phyloP scores from a whole-genome alignment of 108 stramenopile species.

The Skeletonema costatum region DNA sequence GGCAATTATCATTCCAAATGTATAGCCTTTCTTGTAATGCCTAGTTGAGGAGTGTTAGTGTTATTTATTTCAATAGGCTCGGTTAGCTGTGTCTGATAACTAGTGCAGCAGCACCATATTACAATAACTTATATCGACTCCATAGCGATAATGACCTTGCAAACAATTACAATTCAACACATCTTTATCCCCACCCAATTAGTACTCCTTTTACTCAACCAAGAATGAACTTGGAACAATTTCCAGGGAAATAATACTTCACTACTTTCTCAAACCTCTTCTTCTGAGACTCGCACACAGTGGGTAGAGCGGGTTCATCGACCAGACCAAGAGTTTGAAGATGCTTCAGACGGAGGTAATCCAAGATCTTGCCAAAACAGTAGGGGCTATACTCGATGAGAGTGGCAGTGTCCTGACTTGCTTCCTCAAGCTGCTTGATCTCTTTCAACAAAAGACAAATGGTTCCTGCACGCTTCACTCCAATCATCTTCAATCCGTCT shows the following conservation, averaged over 20 bases:
- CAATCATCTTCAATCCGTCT: conserved; percentile 17
- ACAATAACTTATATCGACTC: too few relatives aligned
- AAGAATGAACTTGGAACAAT: conserved; percentile 3
- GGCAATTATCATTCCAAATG: too few relatives aligned
- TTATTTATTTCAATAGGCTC: too few relatives aligned
- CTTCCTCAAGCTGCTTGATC: conserved; percentile 21
- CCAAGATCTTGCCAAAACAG: too few relatives aligned
- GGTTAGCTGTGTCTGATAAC: too few relatives aligned
- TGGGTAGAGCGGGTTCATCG: conserved; percentile 7
- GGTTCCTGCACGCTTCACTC: conserved; percentile 14
- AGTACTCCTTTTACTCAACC: background rate
- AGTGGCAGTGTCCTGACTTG: conserved; percentile 2
- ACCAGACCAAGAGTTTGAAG: background rate
- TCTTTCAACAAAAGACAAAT: conserved; percentile 11
- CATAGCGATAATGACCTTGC: too few relatives aligned
- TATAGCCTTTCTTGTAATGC: too few relatives aligned
- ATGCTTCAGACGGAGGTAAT: conserved; percentile 7
- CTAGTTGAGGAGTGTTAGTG: too few relatives aligned
- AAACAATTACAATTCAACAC: too few relatives aligned
- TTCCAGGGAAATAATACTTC: conserved; percentile 21
- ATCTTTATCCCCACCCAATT: too few relatives aligned
- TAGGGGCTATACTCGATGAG: background rate
- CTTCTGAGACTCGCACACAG: conserved; percentile 8
- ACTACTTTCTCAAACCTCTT: conserved; percentile 27
- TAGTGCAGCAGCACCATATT: too few relatives aligned